These are phyloP conservation scores for Hermanozyma aechmeae DNA, from an alignment of 805 yeast species.

Conservation along the genomic window DNA sequence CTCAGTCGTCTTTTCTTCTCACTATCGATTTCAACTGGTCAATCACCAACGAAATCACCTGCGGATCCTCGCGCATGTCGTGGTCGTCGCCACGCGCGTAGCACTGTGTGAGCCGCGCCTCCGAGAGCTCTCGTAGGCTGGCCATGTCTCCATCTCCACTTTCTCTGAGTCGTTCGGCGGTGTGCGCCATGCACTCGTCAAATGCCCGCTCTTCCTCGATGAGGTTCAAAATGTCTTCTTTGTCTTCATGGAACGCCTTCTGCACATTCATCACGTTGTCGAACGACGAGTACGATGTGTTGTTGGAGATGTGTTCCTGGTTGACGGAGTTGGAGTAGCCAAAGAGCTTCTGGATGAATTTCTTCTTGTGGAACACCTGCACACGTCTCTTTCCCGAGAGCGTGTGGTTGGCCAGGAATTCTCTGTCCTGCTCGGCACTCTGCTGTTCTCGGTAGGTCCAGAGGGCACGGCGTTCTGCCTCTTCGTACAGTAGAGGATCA, in stretches of 20 bases:
- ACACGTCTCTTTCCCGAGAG: conserved; percentile 26
- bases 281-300: conserved; percentile 27
- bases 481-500: conserved; percentile 3
- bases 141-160: no score
- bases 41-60: no score
- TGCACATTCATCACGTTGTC: conserved; percentile 28
- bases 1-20: no score
- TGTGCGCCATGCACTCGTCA: conserved; percentile 14
- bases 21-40: no score
- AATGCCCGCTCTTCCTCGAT: conserved; percentile 25
- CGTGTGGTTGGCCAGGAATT: conserved; percentile 24
- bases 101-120: no score
- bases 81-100: no score
- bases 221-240: conserved; percentile 25
- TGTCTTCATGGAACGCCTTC: conserved; percentile 32
- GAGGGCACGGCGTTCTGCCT: conserved; percentile 16
- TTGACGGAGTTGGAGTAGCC: conserved; percentile 30
- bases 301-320: conserved; percentile 31
- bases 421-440: conserved; percentile 21
- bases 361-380: conserved; percentile 32
- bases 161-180: no score
- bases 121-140: no score
- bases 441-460: conserved; percentile 22
- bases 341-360: conserved; percentile 26
- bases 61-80: no score